phyloP scores from a whole-genome alignment of 1,284 basidiomycete species.

The Boletus austroedulis region DNA sequence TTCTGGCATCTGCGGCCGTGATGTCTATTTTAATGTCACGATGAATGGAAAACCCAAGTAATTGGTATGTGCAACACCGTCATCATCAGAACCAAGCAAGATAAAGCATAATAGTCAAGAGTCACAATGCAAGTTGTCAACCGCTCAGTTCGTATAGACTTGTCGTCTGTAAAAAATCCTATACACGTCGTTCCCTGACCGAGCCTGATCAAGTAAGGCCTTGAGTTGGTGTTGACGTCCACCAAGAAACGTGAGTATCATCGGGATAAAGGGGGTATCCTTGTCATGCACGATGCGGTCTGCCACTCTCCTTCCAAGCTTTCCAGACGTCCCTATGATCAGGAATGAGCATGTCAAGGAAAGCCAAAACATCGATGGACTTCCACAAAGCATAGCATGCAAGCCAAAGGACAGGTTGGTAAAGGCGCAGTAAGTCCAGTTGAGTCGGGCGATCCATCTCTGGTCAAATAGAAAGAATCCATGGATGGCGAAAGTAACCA shows the following conservation, averaged over 20 bases:
- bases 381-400: not conserved
- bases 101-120: not conserved
- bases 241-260: not conserved
- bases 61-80: too few species aligned
- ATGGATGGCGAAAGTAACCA: not conserved
- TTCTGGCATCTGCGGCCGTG: too few species aligned
- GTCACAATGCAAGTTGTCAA: conserved; percentile 1
- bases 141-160: not conserved
- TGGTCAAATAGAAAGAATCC: not conserved
- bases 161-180: not conserved
- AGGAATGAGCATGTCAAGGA: conserved; percentile 2
- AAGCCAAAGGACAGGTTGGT: not conserved
- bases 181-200: not conserved
- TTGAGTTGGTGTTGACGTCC: not conserved
- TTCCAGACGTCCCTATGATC: not conserved
- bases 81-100: not conserved
- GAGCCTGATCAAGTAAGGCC: not conserved
- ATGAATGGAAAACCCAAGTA: too few species aligned
- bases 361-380: not conserved
- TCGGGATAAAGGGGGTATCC: not conserved
- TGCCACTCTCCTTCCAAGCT: not conserved
- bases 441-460: not conserved
- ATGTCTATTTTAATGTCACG: too few species aligned
- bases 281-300: not conserved
- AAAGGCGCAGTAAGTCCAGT: not conserved